These are phyloP conservation scores for Paecilomyces variotii DNA, from an alignment of 2,329 filamentous ascomycete genomes.

Conservation along the genomic window DNA sequence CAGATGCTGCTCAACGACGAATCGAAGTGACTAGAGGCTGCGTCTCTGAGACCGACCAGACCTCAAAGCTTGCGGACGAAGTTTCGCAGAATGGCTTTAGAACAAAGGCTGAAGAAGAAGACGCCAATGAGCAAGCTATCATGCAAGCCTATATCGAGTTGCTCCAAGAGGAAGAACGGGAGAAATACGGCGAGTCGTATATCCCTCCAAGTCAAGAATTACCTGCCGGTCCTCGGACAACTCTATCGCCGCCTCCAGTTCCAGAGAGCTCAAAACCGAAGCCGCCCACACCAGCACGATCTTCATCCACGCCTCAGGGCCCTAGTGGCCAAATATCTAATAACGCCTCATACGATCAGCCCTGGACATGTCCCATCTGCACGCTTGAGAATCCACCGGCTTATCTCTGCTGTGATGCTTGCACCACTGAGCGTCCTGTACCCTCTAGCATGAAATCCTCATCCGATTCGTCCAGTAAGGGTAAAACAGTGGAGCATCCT, in stretches of 20 bases:
- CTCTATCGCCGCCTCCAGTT: slow-evolving; percentile 32
- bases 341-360: slow-evolving; percentile 28
- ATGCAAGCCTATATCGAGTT: slow-evolving; percentile 79
- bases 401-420: slow-evolving; percentile 54
- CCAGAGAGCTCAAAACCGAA: slow-evolving; percentile 16
- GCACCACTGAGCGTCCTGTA: slow-evolving; percentile 47
- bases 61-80: slow-evolving; percentile 58
- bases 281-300: neutral
- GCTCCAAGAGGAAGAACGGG: slow-evolving; percentile 67
- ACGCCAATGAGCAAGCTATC: slow-evolving; percentile 81
- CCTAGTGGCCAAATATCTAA: slow-evolving; percentile 12
- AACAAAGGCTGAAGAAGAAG: slow-evolving; percentile 79
- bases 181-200: slow-evolving; percentile 51
- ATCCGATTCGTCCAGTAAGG: slow-evolving; percentile 10
- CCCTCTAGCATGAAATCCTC: slow-evolving; percentile 17
- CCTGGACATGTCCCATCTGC: slow-evolving; percentile 55
- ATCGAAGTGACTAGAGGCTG: slow-evolving; percentile 64
- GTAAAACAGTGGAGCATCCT: neutral
- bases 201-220: slow-evolving; percentile 45
- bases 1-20: slow-evolving; percentile 61
- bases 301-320: slow-evolving; percentile 3
- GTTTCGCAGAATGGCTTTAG: slow-evolving; percentile 66
- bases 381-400: slow-evolving; percentile 55
- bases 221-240: slow-evolving; percentile 41
- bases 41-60: slow-evolving; percentile 60